Percentiles rank a stretch among this genome's conserved stretches.
Conservation (phyloP, 208 protist species). For the Trypanosoma vivax region DNA sequence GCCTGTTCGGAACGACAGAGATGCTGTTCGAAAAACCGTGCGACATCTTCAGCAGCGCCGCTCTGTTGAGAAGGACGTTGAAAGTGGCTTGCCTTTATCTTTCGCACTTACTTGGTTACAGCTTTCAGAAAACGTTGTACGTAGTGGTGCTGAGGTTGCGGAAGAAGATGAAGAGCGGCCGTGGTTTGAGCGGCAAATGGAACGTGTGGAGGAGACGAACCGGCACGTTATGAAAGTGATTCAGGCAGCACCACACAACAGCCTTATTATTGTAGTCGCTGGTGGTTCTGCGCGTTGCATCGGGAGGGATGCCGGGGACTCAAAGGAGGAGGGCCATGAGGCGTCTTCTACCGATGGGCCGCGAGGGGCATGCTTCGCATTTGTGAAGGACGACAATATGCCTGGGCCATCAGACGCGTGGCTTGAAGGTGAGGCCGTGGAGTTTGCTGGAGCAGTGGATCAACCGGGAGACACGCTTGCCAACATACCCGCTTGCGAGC, state of each 20-base stretch:
- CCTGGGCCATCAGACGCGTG: conserved; percentile 23
- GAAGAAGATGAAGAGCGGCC: conserved; percentile 1
- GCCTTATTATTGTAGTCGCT: conserved; percentile 51
- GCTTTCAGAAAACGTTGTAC: conserved; percentile 42
- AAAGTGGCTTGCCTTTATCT: conserved; percentile 1
- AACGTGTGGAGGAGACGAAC: conserved; percentile 46
- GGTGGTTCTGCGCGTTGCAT: conserved; percentile 7
- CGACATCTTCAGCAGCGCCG: conserved; percentile 41
- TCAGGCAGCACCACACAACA: conserved; percentile 58
- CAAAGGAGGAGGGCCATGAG: neutral
- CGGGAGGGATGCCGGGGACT: neutral
- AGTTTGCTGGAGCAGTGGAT: neutral
- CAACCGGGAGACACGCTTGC: neutral
- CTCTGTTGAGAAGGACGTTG: neutral
- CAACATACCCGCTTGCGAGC: conserved; percentile 29
- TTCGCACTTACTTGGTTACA: conserved; percentile 65
- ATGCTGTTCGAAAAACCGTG: conserved; percentile 65
- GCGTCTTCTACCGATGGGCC: conserved; percentile 1
- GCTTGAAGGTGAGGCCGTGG: conserved; percentile 1
- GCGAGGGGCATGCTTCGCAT: conserved; percentile 63
- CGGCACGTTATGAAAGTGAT: conserved; percentile 63
- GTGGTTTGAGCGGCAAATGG: conserved; percentile 28
- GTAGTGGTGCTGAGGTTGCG: neutral
- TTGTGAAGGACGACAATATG: conserved; percentile 64
- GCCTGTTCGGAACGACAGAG: conserved; percentile 61